Evolutionary conservation across 1,284 basidiomycete genomes (phyloP).

Genomic region (Puccinia coronata): DNA sequence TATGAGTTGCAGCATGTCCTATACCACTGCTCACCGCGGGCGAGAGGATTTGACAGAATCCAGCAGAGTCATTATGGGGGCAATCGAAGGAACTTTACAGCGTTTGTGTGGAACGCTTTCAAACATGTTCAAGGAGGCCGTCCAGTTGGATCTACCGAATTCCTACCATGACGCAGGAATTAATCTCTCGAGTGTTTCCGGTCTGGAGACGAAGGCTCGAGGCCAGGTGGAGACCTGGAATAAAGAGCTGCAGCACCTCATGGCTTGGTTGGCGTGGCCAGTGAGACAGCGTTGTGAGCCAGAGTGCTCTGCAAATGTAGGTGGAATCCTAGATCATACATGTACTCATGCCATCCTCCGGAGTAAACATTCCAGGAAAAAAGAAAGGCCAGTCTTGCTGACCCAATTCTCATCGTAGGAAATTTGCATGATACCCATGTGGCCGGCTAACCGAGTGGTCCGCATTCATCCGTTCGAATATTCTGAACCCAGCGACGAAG

Average conservation of each 20-base stretch:
- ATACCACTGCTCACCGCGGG: not conserved
- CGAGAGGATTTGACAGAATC: constrained; percentile 20
- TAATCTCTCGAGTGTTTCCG: not conserved
- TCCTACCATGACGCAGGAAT: not conserved
- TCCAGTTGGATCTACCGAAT: not conserved
- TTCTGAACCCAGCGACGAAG: not conserved
- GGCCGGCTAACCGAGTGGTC: constrained; percentile 23
- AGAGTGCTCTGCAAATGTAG: constrained; percentile 23
- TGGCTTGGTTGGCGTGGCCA: constrained; percentile 33
- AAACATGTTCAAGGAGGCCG: constrained; percentile 1
- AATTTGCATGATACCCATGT: constrained; percentile 39
- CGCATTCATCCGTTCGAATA: constrained; percentile 19
- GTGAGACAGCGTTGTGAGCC: constrained; percentile 15
- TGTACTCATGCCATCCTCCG: not conserved
- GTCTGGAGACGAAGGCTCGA: not conserved
- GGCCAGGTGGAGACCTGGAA: not conserved
- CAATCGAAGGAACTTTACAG: constrained; percentile 36
- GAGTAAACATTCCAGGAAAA: not conserved
- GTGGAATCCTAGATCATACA: not conserved
- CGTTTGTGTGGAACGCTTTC: constrained; percentile 11
- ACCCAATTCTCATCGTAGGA: not conserved
- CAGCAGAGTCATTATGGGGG: constrained; percentile 15
- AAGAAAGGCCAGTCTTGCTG: not conserved
- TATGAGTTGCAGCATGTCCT: constrained; percentile 14
- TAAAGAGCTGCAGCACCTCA: constrained; percentile 2